Evolutionary conservation across 2,329 filamentous ascomycete genomes (phyloP), one percentile per base, ranked within the genome.

Genomic region (Aureobasidium zeae): DNA sequence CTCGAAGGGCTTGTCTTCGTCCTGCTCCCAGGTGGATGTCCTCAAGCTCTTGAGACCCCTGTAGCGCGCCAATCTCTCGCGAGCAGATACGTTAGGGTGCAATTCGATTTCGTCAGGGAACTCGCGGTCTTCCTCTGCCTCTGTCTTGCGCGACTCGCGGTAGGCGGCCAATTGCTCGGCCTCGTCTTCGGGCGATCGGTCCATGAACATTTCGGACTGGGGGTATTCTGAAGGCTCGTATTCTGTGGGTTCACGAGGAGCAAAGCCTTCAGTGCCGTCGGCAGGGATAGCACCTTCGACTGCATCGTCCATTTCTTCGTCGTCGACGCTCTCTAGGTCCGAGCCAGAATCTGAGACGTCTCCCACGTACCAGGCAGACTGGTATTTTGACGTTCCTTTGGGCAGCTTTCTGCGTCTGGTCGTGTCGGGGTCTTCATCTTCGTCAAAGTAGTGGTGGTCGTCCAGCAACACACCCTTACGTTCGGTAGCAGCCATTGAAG

Each of bases 31-130:
- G 8, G 74, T 72, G 56, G 86, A 94, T 10, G 84, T 85, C 52
- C 86, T 80, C 48, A 96, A 64, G 59, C 84, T 94, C 73, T 96
- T 98, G 52, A 98, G 66, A 30, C 91, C 91, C 57, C 91, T 75
- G 65, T 95, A 98, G 48, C 85, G 77, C 7, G 83, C 77, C 43
- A 98, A 68, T 32, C 91, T 76, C 64, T 98, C 91, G 39, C 86
- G 72, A 1, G 91, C 91, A 32, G 86, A 72, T 3, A 93, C 86
- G 42, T 89, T 76, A 0, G 93, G 91, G 52, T 85, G 86, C 42
- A 98, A 70, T 63, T 98, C 93, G 46, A 98, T 91, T 63, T 98
- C 91, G 52, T 98, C 91, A 0, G 91, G 91, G 63, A 96, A 98
- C 61, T 96, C 89, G 44, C 84, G 76, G 62, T 98, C 91, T 11